These are phyloP conservation scores for Zygosaccharomyces sapae DNA, from an alignment of 1,139 yeast species.

Conservation along the genomic window DNA sequence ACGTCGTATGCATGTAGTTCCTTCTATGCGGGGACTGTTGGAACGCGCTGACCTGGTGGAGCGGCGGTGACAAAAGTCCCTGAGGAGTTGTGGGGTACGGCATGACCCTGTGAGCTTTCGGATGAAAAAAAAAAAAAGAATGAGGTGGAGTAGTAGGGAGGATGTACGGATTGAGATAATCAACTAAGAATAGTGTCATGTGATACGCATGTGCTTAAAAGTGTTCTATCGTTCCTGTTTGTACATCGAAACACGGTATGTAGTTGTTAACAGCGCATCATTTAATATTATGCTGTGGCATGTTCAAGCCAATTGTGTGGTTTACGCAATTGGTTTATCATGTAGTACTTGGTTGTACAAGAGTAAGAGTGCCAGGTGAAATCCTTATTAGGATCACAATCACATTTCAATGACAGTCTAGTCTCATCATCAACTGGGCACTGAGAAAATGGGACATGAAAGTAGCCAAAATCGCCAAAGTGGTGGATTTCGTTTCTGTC, in stretches of 20 bases:
- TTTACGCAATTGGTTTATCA: conserved; percentile 55
- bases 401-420: conserved; percentile 56
- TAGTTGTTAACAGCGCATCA: no score
- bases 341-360: conserved; percentile 72
- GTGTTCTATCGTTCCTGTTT: no score
- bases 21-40: not conserved
- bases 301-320: conserved; percentile 76
- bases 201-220: no score
- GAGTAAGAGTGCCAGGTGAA: conserved; percentile 86
- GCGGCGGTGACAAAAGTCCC: not conserved
- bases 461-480: conserved; percentile 80
- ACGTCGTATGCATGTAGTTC: not conserved
- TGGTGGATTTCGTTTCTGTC: conserved; percentile 65
- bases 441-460: conserved; percentile 73
- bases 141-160: no score
- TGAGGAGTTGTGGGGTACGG: no score
- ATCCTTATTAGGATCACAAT: conserved; percentile 69
- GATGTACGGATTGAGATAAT: no score
- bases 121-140: no score
- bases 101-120: no score
- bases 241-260: no score
- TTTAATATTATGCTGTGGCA: conserved; percentile 21
- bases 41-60: not conserved
- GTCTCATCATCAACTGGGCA: conserved; percentile 68
- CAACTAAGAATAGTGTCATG: no score